Evolutionary conservation across 2,329 filamentous ascomycete genomes (phyloP).

Genomic region (Microsporum ferrugineum): DNA sequence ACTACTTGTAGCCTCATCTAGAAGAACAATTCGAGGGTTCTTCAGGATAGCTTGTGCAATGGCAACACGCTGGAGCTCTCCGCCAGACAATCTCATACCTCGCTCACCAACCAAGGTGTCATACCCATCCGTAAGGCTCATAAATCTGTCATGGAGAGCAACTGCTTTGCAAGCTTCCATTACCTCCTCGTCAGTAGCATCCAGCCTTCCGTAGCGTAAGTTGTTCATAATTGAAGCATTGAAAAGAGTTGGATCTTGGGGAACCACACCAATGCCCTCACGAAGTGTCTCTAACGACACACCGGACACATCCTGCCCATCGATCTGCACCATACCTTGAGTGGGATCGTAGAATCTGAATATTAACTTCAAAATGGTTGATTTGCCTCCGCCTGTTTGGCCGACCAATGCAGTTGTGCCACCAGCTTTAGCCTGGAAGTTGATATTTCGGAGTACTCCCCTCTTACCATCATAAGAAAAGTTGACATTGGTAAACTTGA

Average conservation of each 20-base stretch:
- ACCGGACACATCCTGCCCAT: constrained; percentile 46
- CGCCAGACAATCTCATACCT: constrained; percentile 41
- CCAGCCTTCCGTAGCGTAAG: constrained; percentile 49
- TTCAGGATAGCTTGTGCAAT: constrained; percentile 39
- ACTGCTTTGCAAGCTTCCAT: constrained; percentile 50
- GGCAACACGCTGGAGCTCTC: constrained; percentile 42
- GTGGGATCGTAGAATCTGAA: constrained; percentile 45
- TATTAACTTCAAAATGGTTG: constrained; percentile 44
- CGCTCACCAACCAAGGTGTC: constrained; percentile 39
- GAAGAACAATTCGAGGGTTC: constrained; percentile 33
- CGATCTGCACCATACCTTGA: constrained; percentile 40
- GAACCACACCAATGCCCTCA: constrained; percentile 50
- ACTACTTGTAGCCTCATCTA: constrained; percentile 45
- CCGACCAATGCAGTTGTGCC: constrained; percentile 45
- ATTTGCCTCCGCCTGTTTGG: constrained; percentile 50
- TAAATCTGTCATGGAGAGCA: constrained; percentile 53
- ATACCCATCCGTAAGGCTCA: constrained; percentile 45
- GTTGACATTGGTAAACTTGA: constrained; percentile 40
- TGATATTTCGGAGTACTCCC: constrained; percentile 38
- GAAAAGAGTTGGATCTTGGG: constrained; percentile 54
- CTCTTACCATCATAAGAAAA: constrained; percentile 45
- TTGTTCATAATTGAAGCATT: constrained; percentile 55
- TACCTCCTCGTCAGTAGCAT: constrained; percentile 51
- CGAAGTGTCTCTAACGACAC: constrained; percentile 49
- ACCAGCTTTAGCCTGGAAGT: constrained; percentile 38